phyloP scores from a whole-genome alignment of 345 rosid genomes.

The Stellera chamaejasme region DNA sequence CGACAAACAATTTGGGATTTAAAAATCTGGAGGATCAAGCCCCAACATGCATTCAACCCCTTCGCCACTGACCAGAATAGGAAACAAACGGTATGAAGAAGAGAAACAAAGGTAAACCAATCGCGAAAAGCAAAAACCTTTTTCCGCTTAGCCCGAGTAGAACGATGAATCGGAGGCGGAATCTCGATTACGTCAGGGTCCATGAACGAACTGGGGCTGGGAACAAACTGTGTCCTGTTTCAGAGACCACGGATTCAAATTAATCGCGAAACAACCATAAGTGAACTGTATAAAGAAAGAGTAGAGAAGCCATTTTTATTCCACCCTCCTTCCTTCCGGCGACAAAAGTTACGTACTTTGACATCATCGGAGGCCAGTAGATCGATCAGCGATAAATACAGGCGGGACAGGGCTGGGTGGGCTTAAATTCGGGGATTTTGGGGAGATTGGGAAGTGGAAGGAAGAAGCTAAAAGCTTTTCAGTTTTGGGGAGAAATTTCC shows the following conservation, averaged over 20 bases:
- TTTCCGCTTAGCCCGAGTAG: constrained; percentile 25
- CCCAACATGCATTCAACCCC: constrained; percentile 5
- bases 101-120: neutral
- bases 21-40: neutral
- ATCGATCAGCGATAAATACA: too few relatives aligned
- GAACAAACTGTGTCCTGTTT: constrained; percentile 25
- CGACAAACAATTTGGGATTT: neutral
- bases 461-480: too few relatives aligned
- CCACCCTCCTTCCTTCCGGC: too few relatives aligned
- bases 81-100: neutral
- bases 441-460: too few relatives aligned
- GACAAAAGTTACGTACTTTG: too few relatives aligned
- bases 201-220: constrained; percentile 27
- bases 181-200: constrained; percentile 66
- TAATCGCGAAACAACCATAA: neutral
- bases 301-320: neutral
- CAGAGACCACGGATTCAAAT: neutral
- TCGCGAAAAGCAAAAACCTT: constrained; percentile 32
- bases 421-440: too few relatives aligned
- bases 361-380: too few relatives aligned
- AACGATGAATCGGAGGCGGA: constrained; percentile 35
- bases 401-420: too few relatives aligned
- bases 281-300: neutral
- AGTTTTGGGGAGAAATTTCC: too few relatives aligned
- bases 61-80: neutral